These are phyloP conservation scores for Amanita pallidorosea DNA, from an alignment of 768 basidiomycete genomes.

Conservation along the genomic window DNA sequence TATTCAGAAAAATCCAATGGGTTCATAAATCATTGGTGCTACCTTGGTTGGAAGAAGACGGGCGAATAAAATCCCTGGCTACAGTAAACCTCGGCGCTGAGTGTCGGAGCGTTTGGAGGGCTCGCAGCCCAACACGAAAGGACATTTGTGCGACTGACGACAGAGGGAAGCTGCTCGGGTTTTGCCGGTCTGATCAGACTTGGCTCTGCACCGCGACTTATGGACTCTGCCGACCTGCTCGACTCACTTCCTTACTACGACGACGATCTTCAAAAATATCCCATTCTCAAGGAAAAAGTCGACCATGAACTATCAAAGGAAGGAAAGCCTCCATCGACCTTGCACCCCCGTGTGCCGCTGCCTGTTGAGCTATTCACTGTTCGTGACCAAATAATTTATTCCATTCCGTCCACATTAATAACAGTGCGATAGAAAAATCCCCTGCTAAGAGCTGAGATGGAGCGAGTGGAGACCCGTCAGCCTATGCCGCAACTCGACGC, in stretches of 20 bases:
- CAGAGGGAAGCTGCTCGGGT: slow-evolving; percentile 14
- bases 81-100: slow-evolving; percentile 23
- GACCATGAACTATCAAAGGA: slow-evolving; percentile 70
- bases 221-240: slow-evolving; percentile 31
- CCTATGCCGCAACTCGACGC: slow-evolving; percentile 61
- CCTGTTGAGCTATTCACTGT: slow-evolving; percentile 59
- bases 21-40: slow-evolving; percentile 6
- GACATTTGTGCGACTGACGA: slow-evolving; percentile 18
- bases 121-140: slow-evolving; percentile 28
- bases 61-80: slow-evolving; percentile 34
- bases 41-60: slow-evolving; percentile 41
- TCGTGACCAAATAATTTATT: slow-evolving; percentile 25
- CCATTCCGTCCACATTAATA: background rate
- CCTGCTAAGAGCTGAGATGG: slow-evolving; percentile 60
- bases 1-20: slow-evolving; percentile 6
- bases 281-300: slow-evolving; percentile 62
- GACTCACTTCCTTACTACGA: slow-evolving; percentile 94
- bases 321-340: slow-evolving; percentile 42
- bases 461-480: slow-evolving; percentile 60
- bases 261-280: slow-evolving; percentile 76
- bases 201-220: slow-evolving; percentile 6
- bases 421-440: slow-evolving; percentile 44
- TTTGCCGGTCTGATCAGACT: slow-evolving; percentile 20
- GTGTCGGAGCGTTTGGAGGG: slow-evolving; percentile 31
- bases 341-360: slow-evolving; percentile 68